phyloP scores from a whole-genome alignment of 2,329 filamentous ascomycete genomes.

The Colletotrichum musicola region DNA sequence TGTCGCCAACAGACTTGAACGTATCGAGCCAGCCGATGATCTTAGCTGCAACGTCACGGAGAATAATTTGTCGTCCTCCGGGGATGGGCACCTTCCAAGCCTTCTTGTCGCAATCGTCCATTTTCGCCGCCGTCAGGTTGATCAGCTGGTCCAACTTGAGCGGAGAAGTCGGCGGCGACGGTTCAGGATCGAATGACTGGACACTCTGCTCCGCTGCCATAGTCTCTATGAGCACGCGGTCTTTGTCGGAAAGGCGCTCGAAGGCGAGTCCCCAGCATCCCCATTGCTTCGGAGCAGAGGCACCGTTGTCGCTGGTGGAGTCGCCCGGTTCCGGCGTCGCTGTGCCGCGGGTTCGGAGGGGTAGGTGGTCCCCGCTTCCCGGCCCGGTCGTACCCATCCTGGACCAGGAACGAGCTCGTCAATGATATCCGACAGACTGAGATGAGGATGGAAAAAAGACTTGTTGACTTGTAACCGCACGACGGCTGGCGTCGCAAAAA shows the following conservation, averaged over 20 bases:
- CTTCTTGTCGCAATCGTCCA: background rate
- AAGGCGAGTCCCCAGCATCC: background rate
- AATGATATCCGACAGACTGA: too few relatives aligned
- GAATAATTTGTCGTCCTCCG: background rate
- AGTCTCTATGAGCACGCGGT: background rate
- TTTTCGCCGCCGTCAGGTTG: background rate
- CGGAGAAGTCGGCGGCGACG: background rate
- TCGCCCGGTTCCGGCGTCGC: too few relatives aligned
- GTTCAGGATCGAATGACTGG: background rate
- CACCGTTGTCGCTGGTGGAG: too few relatives aligned
- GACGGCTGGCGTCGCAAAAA: too few relatives aligned
- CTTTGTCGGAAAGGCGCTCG: background rate
- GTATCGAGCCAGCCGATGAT: rapidly evolving
- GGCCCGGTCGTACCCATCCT: too few relatives aligned
- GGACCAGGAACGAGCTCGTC: too few relatives aligned
- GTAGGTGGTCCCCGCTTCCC: too few relatives aligned
- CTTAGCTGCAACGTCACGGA: background rate
- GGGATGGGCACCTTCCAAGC: background rate
- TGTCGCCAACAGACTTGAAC: background rate
- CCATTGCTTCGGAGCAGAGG: background rate
- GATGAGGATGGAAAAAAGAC: too few relatives aligned
- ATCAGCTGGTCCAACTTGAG: background rate
- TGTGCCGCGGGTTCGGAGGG: too few relatives aligned
- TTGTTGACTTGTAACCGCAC: too few relatives aligned
- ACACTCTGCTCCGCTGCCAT: background rate